Evolutionary conservation across 345 rosid species (phyloP), one percentile per base, ranked within the genome.

Genomic region (Eucalyptus grandis): DNA sequence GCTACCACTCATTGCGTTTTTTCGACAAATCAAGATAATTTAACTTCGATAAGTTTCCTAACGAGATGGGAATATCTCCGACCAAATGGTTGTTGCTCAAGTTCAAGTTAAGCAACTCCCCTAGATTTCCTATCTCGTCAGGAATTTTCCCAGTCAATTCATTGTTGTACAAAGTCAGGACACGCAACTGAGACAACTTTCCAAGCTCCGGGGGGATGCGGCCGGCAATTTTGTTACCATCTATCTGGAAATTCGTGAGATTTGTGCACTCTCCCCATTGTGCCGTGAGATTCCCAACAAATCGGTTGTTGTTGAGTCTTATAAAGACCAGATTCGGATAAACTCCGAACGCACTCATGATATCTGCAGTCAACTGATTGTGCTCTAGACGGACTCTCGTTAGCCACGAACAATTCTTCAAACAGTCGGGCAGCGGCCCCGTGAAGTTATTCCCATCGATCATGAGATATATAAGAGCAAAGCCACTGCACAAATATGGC

Each of bases 261-360:
- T 90, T 94, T 27, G 21, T 54, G 86, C 95, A 96, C 51, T 94
- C 92, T 37, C 97, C 97, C 98, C 98, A 96, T 27, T 47, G 51
- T 16, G 94, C 87, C 4, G 96, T 94, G 56, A 96, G 90, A 88
- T 90, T 87, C 58, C 98, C 98, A 15, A 80, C 87, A 49, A 96
- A 92, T 65, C 89, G 94, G 89, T 96, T 96, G 69, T 88, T 89
- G 46, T 92, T 92, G 15, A 95, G 92, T 50, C 87, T 27, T 87
- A 94, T 43, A 89, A 85, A 95, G 77, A n/a, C 88, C 51, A 96
- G 94, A 49, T 26, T 7, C 4, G 93, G 94, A 90, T 94, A 93
- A 40, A 95, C 91, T 50, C 96, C 97, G 72, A 96, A 96, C 49
- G 95, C 93, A 65, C 90, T 87, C 3, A 94, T 93, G 88, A 96